Percentiles rank a stretch among this genome's conserved stretches.
Conservation (phyloP, 2,329 filamentous ascomycete genomes). For the Phialocephala subalpina region DNA sequence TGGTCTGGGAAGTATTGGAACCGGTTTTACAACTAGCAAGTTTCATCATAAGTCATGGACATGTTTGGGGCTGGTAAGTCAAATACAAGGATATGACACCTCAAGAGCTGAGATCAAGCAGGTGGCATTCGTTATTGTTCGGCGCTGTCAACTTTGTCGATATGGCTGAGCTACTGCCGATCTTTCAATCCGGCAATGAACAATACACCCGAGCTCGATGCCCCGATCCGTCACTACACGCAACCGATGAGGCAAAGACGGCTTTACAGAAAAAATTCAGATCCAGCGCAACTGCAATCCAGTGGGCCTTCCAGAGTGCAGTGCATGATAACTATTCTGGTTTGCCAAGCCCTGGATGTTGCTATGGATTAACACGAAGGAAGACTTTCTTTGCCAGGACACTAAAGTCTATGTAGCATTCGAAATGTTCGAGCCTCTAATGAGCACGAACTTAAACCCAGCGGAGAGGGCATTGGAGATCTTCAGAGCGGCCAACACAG, state of each 20-base stretch:
- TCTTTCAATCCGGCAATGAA: not conserved
- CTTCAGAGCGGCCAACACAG: not conserved
- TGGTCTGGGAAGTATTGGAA: constrained; percentile 19
- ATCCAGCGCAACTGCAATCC: not conserved
- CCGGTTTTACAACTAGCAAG: constrained; percentile 18
- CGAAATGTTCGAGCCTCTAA: constrained; percentile 3
- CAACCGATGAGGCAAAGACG: not conserved
- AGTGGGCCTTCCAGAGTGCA: not conserved
- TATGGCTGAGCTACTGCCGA: not conserved
- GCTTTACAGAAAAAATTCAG: not conserved
- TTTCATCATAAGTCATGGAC: constrained; percentile 15
- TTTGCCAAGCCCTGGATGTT: not conserved
- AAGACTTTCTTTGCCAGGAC: not conserved
- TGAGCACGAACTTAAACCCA: constrained; percentile 10
- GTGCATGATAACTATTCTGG: not conserved
- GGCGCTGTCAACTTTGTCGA: not conserved
- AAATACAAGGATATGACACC: not conserved
- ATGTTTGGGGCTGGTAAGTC: constrained; percentile 24
- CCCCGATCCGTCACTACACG: not conserved
- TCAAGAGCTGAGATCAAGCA: not conserved
- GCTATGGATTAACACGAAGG: not conserved
- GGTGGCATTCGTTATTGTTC: constrained; percentile 20
- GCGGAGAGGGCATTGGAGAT: constrained; percentile 4
- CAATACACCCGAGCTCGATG: not conserved
- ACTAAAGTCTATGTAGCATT: not conserved